phyloP scores from a whole-genome alignment of 257 asterid genomes.

The Haberlea rhodopensis region DNA sequence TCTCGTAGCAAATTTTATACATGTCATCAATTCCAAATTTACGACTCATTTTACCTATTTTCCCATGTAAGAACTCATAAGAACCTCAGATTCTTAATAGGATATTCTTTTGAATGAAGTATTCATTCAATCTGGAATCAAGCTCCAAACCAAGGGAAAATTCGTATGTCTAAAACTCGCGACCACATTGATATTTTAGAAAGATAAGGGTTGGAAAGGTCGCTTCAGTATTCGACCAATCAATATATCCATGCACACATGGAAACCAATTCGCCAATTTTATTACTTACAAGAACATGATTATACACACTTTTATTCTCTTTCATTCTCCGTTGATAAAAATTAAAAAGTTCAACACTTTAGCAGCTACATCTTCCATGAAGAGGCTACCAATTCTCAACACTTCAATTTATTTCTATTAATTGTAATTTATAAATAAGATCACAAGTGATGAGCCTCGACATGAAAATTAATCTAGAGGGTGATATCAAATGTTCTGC shows the following conservation, averaged over 20 bases:
- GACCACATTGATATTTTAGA: neutral
- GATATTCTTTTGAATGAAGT: no score
- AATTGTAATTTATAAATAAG: neutral
- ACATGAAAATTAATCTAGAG: constrained; percentile 4
- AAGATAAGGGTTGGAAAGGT: neutral
- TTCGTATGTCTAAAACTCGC: neutral
- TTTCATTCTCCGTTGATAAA: neutral
- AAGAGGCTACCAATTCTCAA: no score
- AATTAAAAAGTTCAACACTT: neutral
- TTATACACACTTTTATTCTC: neutral
- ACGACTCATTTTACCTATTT: neutral
- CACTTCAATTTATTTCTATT: neutral
- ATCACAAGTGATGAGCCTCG: neutral
- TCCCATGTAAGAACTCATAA: neutral
- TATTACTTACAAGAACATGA: neutral
- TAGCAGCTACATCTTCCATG: neutral
- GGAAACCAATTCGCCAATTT: neutral
- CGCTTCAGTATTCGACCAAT: neutral
- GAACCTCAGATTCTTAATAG: neutral
- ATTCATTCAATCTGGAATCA: neutral
- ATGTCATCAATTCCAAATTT: constrained; percentile 20
- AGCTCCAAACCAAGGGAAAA: neutral
- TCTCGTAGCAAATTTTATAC: neutral
- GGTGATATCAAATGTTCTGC: constrained; percentile 6
- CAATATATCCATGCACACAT: neutral